phyloP scores from a whole-genome alignment of 495 filamentous ascomycete genomes.

The Pseudevernia furfuracea region DNA sequence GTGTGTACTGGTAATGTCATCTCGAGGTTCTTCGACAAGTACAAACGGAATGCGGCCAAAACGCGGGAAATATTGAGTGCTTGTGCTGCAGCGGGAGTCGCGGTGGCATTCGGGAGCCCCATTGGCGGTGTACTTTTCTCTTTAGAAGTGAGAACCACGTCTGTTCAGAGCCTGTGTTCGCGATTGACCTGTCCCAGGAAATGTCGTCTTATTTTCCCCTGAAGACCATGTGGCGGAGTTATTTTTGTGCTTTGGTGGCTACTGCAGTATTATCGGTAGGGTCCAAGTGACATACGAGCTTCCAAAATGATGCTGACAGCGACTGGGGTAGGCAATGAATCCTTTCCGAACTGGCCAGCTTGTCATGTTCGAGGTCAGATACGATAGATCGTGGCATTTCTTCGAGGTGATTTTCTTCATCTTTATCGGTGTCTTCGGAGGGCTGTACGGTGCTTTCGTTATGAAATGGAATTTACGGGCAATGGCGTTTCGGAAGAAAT shows the following conservation, averaged over 20 bases:
- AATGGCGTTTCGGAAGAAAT: constrained; percentile 91
- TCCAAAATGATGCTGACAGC: neutral
- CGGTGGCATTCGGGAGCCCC: constrained; percentile 92
- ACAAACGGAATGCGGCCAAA: constrained; percentile 86
- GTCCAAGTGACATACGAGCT: neutral
- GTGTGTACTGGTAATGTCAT: constrained; percentile 98
- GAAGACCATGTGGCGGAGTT: constrained; percentile 96
- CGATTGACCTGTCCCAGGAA: constrained; percentile 44
- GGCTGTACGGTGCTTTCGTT: constrained; percentile 91
- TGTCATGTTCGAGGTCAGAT: constrained; percentile 98
- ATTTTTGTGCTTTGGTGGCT: constrained; percentile 94
- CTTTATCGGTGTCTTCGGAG: constrained; percentile 85
- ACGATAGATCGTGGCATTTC: constrained; percentile 96
- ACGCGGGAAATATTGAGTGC: constrained; percentile 92
- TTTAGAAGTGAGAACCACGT: constrained; percentile 52
- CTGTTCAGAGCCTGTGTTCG: neutral
- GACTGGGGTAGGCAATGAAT: constrained; percentile 64
- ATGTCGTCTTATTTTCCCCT: constrained; percentile 98
- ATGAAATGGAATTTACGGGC: constrained; percentile 96
- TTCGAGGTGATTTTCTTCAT: constrained; percentile 94
- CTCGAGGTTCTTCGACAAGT: constrained; percentile 85
- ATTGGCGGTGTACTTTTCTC: constrained; percentile 97
- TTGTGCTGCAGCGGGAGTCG: constrained; percentile 89
- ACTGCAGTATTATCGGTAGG: constrained; percentile 79
- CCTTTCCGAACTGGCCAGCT: constrained; percentile 96